Base-by-base conservation (phyloP, 2,329 filamentous ascomycete genomes). In the Trichoderma pleuroti region DNA sequence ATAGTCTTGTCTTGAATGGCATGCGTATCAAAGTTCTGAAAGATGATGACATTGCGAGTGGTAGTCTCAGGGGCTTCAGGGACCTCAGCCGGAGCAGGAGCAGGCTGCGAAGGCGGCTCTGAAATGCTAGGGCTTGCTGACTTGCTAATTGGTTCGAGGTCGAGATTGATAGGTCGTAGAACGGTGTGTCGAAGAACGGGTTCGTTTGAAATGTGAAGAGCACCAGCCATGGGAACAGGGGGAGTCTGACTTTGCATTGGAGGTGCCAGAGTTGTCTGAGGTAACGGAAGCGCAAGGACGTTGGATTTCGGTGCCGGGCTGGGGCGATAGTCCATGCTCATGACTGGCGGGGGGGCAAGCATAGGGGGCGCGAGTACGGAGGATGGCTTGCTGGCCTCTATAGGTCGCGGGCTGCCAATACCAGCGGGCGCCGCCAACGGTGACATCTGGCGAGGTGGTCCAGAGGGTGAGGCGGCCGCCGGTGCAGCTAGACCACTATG, bases 21-120 rank as follows among this genome's bases (percentile, higher is more conserved):
- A 63, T 84, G 82, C 57, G 87, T 84, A 74, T 89, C 83, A 75
- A 90, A 89, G 73, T 88, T 88, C 68, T 88, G 87, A 36, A 88
- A 84, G 62, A 89, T 85, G 72, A 89, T 87, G 78, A 87, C 84
- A 74, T 86, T 86, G 46, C 87, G 84, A 71, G 87, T 86, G 10
- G 71, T 72, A 1, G 71, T 72, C 14, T 39, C 64, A 36, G 70
- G 62, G 49, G 63, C 56, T 24, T 62, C 59, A 12, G 32, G 34
- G 5, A 49, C 56, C 61, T 62, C 56, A 21, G 67, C 62, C 2
- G 62, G n/a, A 10, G 16, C 60, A 10, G 68, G 54, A 9, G 26
- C 14, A 36, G 32, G 56, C 46, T 72, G 68, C 14, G 71, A 67
- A 26, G 54, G 63, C n/a, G 61, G 68, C 28, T 72, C 71, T 39